Percentiles rank a stretch among this genome's conserved stretches.
Conservation (phyloP, 305 asterid genomes). For the Plantago coronopus region DNA sequence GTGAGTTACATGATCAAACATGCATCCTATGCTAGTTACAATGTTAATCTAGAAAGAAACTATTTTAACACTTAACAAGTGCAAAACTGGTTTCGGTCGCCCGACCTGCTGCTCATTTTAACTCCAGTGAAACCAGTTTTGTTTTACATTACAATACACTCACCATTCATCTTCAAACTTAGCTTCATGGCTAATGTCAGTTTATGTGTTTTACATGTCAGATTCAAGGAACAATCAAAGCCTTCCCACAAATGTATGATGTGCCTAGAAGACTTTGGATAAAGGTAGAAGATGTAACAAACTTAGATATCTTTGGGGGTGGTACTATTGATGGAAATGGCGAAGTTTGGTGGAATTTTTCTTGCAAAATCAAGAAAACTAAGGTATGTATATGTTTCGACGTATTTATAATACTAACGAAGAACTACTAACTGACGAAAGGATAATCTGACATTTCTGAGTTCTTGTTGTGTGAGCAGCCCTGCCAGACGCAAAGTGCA, state of each 20-base stretch:
- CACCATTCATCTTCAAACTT: no score
- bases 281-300: conserved; percentile 46
- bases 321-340: conserved; percentile 87
- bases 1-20: no score
- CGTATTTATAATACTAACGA: no score
- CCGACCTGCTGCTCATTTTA: no score
- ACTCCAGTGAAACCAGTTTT: no score
- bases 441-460: conserved; percentile 16
- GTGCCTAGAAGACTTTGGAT: conserved; percentile 67
- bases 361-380: conserved; percentile 66
- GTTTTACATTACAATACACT: no score
- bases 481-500: conserved; percentile 57
- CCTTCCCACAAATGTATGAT: conserved; percentile 45
- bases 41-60: no score
- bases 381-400: conserved; percentile 36
- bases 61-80: no score
- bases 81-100: no score
- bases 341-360: conserved; percentile 77
- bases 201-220: conserved; percentile 18
- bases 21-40: no score
- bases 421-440: no score
- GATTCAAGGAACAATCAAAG: conserved; percentile 69
- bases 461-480: conserved; percentile 39
- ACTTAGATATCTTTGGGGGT: conserved; percentile 58
- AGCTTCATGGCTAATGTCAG: background rate